Evolutionary conservation across 2,329 filamentous ascomycete genomes (phyloP), one percentile per base, ranked within the genome.

Genomic region (Clonostachys rhizophaga): DNA sequence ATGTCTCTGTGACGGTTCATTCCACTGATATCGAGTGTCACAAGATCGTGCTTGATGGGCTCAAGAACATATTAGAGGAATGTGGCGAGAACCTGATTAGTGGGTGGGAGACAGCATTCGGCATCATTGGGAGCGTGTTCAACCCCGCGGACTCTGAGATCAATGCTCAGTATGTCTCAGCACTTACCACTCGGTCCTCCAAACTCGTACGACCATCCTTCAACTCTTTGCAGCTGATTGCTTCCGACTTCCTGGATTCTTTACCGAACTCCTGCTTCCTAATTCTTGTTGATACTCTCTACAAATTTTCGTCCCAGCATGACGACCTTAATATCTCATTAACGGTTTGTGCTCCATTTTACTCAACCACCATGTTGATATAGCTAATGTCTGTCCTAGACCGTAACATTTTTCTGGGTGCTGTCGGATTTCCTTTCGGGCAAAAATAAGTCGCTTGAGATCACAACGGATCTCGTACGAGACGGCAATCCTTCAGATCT

Each of bases 301-400:
- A 90, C 58, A 86, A 87, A 53, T 99, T 97, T 65, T 91, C 89
- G 56, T 86, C 84, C 1, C 94, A 99, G 64, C 79, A 86, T 53
- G 89, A 95, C 54, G 94, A 99, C 60, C 76, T 99, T 36, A 99
- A 99, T 56, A 95, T 97, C 58, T 92, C 92, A 0, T 74, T 99
- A 24, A 97, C 94, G 34, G 87, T 89, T 72, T 66, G 79, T 63
- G 17, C 12, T 14, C 16, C 3, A 16, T 12, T 46, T 41, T 13
- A 37, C n/a, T 24, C 44, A 36, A 35, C 14, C 16, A 33, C 9
- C 24, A 24, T 30, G 40, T 34, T 13, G 36, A 33, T 16, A 4
- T 34, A 30, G 24, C 24, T 30, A 30, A 30, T 30, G 24, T 30
- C 24, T 30, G 24, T 36, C 8, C 4, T 44, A 89, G 81, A 94